Evolutionary conservation across 495 filamentous ascomycete species (phyloP).

Genomic region (Aspergillus ellipticus): DNA sequence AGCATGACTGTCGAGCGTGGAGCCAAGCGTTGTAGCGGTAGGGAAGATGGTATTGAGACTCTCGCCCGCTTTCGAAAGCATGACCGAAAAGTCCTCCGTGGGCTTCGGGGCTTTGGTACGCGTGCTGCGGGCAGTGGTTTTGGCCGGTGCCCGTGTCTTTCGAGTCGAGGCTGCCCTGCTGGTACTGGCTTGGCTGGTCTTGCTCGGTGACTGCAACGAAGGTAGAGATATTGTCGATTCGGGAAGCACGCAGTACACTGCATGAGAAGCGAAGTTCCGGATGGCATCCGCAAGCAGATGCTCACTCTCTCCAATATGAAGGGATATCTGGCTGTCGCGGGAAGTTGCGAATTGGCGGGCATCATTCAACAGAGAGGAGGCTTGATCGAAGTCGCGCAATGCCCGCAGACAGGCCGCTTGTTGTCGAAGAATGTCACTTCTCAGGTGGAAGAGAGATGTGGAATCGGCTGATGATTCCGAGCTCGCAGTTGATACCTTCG

Average conservation of each 20-base stretch:
- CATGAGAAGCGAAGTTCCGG: conserved; percentile 69
- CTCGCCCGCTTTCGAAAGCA: conserved; percentile 40
- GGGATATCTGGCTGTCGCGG: conserved; percentile 36
- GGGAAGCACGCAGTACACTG: conserved; percentile 81
- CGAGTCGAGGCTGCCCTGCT: conserved; percentile 24
- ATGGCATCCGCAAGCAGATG: conserved; percentile 55
- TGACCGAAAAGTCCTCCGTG: conserved; percentile 37
- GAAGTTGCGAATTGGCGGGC: conserved; percentile 35
- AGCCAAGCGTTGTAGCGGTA: conserved; percentile 38
- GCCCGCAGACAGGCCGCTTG: conserved; percentile 52
- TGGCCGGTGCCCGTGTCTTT: conserved; percentile 26
- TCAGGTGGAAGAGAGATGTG: conserved; percentile 52
- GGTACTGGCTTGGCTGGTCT: conserved; percentile 17
- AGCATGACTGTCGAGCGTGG: conserved; percentile 43
- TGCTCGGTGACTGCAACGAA: conserved; percentile 45
- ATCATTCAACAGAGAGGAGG: conserved; percentile 27
- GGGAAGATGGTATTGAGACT: conserved; percentile 36
- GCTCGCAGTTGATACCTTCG: conserved; percentile 27
- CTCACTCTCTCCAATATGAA: conserved; percentile 43
- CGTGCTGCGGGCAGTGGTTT: conserved; percentile 25
- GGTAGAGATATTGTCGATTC: conserved; percentile 89
- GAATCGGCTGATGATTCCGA: conserved; percentile 46
- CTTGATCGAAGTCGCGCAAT: conserved; percentile 38
- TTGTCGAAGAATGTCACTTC: conserved; percentile 59
- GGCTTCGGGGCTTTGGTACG: conserved; percentile 32